Evolutionary conservation across 306 rosid species (phyloP), one percentile per base, ranked within the genome.

Genomic region (Quercus mongolica): DNA sequence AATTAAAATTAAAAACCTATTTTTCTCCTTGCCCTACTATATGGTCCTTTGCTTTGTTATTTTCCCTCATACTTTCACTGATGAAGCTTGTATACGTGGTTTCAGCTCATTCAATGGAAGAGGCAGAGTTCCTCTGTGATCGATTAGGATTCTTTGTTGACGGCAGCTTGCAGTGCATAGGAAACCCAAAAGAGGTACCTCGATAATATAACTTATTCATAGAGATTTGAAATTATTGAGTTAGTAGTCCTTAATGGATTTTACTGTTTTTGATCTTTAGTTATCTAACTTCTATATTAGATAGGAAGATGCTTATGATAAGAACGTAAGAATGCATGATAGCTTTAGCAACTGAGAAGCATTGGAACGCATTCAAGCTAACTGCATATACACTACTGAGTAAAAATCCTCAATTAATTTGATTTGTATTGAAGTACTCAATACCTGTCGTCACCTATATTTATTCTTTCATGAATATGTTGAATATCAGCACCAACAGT

Each of bases 31-130:
- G 52, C 52, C 52, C 33, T 5, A 28, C 62, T 67, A 31, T 67
- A 67, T 18, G 5, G 71, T 31, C 49, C 71, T 15, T 38, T 57
- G 19, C 17, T 12, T 46, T 46, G 54, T 76, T 30, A 68, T 41
- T 61, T 31, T 51, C 44, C 77, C 13, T 33, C 35, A 51, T 20
- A 46, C 54, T 46, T 46, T 26, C 19, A 81, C 73, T 75, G 63
- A 61, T 76, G 57, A 71, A 76, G 51, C 82, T 74, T 74, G 35
- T 85, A 59, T 79, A 18, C 73, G n/a, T 78, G 6, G 63, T 62
- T 84, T 83, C 97, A 94, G 97, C 97, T 49, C 97, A 94, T 89
- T 94, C 97, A 67, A 94, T 91, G 97, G 98, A 94, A 86, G 97
- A 94, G 86, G 98, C 97, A 51, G 97, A 94, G 78, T 92, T 87